Evolutionary conservation across 441 rosid species (phyloP).

Genomic region (Pelargonium citronellum): DNA sequence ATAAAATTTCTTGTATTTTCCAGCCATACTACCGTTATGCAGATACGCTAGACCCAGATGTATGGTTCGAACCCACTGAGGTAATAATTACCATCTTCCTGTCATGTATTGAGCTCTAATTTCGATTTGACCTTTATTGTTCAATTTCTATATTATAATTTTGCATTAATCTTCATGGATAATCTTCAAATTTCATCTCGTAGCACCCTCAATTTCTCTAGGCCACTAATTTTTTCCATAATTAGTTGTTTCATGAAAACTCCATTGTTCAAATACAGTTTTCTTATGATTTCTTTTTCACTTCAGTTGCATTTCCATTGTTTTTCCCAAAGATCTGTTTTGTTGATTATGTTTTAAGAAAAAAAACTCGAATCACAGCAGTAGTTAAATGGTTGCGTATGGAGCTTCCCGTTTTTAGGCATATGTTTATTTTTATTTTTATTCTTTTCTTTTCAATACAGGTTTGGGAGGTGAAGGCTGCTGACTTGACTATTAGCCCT

Average conservation of each 20-base stretch:
- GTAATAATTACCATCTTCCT: conserved; percentile 32
- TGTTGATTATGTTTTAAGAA: too few species aligned
- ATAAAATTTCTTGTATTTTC: not conserved
- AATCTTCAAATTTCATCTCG: not conserved
- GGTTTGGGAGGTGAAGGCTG: conserved; percentile 99
- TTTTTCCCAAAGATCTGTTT: too few species aligned
- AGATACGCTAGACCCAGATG: conserved; percentile 69
- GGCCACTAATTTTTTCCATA: not conserved
- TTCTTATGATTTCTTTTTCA: not conserved
- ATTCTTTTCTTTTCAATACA: conserved; percentile 20
- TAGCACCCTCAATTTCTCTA: not conserved
- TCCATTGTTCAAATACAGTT: not conserved
- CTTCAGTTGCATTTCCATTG: too few species aligned
- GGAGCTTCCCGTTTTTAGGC: not conserved
- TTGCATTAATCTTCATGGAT: not conserved
- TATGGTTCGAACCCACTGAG: conserved; percentile 91
- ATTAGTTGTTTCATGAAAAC: not conserved
- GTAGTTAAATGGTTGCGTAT: not conserved
- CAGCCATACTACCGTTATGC: conserved; percentile 73
- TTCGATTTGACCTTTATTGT: not conserved
- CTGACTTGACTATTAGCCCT: conserved; percentile 88
- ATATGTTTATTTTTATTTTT: not conserved
- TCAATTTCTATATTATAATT: not conserved
- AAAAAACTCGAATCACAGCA: too few species aligned
- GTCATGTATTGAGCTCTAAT: not conserved